These are phyloP conservation scores for Apiotrichum gamsii DNA, from an alignment of 1,284 basidiomycete species.

Conservation along the genomic window DNA sequence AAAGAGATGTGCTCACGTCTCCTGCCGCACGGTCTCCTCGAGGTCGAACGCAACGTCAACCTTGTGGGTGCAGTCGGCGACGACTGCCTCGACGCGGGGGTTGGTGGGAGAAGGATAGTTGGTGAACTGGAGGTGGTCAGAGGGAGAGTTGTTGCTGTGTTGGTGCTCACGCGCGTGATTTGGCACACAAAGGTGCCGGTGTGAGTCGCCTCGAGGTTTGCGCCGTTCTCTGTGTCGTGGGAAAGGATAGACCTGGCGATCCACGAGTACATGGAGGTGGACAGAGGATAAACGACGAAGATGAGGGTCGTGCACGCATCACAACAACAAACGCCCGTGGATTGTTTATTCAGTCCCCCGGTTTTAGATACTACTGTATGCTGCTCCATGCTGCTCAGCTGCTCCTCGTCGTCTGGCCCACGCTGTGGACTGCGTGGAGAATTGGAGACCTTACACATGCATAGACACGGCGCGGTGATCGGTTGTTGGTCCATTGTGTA, in stretches of 20 bases:
- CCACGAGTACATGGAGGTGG: conserved; percentile 17
- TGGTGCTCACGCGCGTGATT: conserved; percentile 21
- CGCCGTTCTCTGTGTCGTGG: conserved; percentile 30
- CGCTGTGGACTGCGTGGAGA: too few species aligned
- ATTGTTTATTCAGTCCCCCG: too few species aligned
- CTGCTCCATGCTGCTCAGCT: too few species aligned
- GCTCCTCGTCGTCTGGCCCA: background rate
- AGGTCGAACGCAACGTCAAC: conserved; percentile 26
- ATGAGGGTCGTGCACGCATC: too few species aligned
- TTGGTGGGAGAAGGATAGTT: conserved; percentile 11
- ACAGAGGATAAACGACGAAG: too few species aligned
- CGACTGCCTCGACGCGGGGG: conserved; percentile 16
- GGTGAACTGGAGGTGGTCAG: conserved; percentile 17
- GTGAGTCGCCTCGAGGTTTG: conserved; percentile 14
- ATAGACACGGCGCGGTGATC: too few species aligned
- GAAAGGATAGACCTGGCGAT: conserved; percentile 19
- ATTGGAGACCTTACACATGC: too few species aligned
- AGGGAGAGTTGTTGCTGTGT: too few species aligned
- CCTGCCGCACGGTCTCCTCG: conserved; percentile 23
- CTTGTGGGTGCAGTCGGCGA: conserved; percentile 26
- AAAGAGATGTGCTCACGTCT: conserved; percentile 17
- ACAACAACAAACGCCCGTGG: too few species aligned
- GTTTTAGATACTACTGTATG: too few species aligned
- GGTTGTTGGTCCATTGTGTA: too few species aligned
- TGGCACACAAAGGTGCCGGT: conserved; percentile 18